Evolutionary conservation across 768 basidiomycete genomes (phyloP).

Genomic region (Lactarius quietus): DNA sequence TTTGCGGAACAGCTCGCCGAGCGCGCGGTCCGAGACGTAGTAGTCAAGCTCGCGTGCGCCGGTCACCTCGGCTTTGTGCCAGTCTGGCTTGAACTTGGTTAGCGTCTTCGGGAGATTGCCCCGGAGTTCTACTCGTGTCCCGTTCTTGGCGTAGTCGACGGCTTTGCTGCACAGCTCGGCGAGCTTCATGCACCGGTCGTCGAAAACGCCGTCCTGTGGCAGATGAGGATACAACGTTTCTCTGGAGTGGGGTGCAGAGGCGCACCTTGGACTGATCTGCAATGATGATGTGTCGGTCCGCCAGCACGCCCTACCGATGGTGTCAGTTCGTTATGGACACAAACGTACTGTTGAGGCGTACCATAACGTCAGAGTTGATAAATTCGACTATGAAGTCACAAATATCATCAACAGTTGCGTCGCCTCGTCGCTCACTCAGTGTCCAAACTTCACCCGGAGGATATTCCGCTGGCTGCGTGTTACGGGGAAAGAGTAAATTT

Average conservation of each 20-base stretch:
- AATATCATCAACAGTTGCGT: conserved; percentile 63
- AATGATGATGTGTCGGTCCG: conserved; percentile 63
- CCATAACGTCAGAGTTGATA: conserved; percentile 76
- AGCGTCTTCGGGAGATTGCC: conserved; percentile 47
- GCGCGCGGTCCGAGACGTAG: conserved; percentile 65
- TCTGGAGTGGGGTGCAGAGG: not conserved
- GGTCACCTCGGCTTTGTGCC: conserved; percentile 48
- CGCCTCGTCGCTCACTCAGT: conserved; percentile 30
- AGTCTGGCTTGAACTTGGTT: conserved; percentile 73
- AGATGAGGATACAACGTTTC: not conserved
- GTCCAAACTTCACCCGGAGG: conserved; percentile 31
- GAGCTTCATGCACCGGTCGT: conserved; percentile 52
- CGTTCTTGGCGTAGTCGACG: conserved; percentile 80
- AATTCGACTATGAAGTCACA: conserved; percentile 81
- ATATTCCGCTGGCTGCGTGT: conserved; percentile 53
- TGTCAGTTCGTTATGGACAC: not conserved
- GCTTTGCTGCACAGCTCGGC: conserved; percentile 65
- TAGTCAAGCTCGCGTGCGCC: conserved; percentile 57
- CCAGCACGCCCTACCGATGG: conserved; percentile 54
- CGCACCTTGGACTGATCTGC: conserved; percentile 71
- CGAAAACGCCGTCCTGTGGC: conserved; percentile 57
- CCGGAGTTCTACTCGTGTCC: conserved; percentile 55
- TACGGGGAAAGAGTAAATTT: conserved; percentile 49
- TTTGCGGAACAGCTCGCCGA: conserved; percentile 67
- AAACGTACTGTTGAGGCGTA: conserved; percentile 32